Evolutionary conservation across 2,329 filamentous ascomycete genomes (phyloP).

Genomic region (Bipolaris gigantea): DNA sequence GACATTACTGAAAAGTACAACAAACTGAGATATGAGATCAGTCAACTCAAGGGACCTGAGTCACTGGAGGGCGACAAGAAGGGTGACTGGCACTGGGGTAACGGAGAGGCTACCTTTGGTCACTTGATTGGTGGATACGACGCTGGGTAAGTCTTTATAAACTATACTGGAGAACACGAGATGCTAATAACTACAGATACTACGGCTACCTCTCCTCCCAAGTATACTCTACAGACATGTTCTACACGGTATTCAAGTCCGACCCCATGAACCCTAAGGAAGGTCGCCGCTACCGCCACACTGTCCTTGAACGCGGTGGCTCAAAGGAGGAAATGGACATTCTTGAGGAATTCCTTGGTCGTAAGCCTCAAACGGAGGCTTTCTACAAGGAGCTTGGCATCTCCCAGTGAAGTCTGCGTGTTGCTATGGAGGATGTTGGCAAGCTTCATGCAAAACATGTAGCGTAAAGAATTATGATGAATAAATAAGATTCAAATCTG

Average conservation of each 20-base stretch:
- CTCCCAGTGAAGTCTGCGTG: conserved; percentile 20
- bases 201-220: conserved; percentile 68
- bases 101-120: conserved; percentile 78
- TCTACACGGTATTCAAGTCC: conserved; percentile 75
- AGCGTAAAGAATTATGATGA: no score
- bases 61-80: conserved; percentile 54
- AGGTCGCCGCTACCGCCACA: conserved; percentile 75
- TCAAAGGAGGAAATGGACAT: conserved; percentile 80
- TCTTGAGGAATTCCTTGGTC: conserved; percentile 74
- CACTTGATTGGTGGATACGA: conserved; percentile 85
- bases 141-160: conserved; percentile 57
- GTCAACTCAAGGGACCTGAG: conserved; percentile 74
- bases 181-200: conserved; percentile 52
- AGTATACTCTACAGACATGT: conserved; percentile 86
- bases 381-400: conserved; percentile 77
- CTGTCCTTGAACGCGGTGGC: conserved; percentile 75
- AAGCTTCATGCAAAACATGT: no score
- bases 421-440: no score
- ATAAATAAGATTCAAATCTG: no score
- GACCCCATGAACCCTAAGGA: conserved; percentile 76
- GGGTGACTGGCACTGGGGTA: conserved; percentile 63
- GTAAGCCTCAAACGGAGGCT: conserved; percentile 74
- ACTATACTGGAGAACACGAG: background rate
- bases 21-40: conserved; percentile 69
- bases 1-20: conserved; percentile 72